Conservation (phyloP, 202 grass and related monocot genomes). For the Panicum hallii region DNA sequence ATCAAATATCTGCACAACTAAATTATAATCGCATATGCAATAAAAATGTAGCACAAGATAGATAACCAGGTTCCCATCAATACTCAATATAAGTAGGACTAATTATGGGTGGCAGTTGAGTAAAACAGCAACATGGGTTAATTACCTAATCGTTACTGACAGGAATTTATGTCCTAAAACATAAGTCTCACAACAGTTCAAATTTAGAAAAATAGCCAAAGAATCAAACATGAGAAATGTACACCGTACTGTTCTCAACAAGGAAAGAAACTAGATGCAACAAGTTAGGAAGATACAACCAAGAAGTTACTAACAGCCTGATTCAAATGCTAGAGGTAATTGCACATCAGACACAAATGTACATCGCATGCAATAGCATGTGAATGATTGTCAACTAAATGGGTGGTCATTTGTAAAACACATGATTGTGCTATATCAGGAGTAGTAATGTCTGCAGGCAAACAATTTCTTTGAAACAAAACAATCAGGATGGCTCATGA, state of each 20-base stretch:
- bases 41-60: not conserved
- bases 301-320: not conserved
- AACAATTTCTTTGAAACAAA: not conserved
- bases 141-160: not conserved
- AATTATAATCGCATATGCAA: not conserved
- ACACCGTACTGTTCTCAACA: not conserved
- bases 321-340: slow-evolving; percentile 13
- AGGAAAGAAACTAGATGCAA: not conserved
- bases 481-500: not conserved
- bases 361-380: not conserved
- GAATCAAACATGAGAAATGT: not conserved
- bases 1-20: slow-evolving; percentile 1
- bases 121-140: not conserved
- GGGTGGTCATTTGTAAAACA: not conserved
- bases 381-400: slow-evolving; percentile 9
- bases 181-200: not conserved
- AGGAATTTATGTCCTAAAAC: not conserved
- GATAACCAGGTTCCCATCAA: not conserved
- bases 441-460: not conserved
- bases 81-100: not conserved
- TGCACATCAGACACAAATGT: not conserved
- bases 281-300: not conserved
- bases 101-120: not conserved
- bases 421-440: not conserved
- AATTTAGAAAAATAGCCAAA: not conserved